Base-by-base conservation (phyloP, 2,329 filamentous ascomycete genomes). In the Dactylellina sp. region DNA sequence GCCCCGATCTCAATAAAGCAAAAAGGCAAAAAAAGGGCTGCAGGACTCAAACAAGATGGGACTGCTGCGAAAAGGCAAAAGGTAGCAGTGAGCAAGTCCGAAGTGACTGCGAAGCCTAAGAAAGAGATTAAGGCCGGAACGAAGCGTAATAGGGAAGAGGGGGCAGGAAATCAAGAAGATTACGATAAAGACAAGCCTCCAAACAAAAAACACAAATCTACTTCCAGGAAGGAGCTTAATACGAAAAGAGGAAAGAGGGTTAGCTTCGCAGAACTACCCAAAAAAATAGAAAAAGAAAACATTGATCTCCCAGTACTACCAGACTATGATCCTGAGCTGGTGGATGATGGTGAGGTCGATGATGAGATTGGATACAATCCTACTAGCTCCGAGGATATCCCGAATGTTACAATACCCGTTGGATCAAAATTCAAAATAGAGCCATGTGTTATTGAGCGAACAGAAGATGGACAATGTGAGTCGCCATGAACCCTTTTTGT, bases 341-440 rank as follows among this genome's bases (percentile, higher is more conserved):
- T 64, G 12, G 57, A 72, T 12, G 24, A 25, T 7, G 24, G 14
- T 32, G 35, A 40, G 20, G 24, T 9, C 7, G 16, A 20, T 4
- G 25, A 22, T 18, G 9, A 42, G 7, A 44, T 24, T 18, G 32
- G 18, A 9, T 72, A 72, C 20, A 72, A 72, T 14, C 42, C 53
- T 9, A 32, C n/a, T 1, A 32, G 44, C 7, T 55, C 68, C 5
- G 18, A 18, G 11, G 59, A 65, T 22, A 59, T 61, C 32, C 68
- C 68, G 2, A 64, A 53, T 14, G 25, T 72, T n/a, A 60, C 52
- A 14, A 65, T 72, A 14, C 53, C 68, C 11, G 9, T 22, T 7
- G 68, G 68, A 2, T 52, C 44, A 20, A 72, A 28, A 14, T 57
- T 72, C 37, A 64, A 20, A 39, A 59, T 72, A 20, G 32, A 59